A percentile compares a stretch with the other conserved stretches of the same genome.
Evolutionary conservation across 176 grass and related monocot genomes (phyloP).

Genomic region (Paspalum notatum): DNA sequence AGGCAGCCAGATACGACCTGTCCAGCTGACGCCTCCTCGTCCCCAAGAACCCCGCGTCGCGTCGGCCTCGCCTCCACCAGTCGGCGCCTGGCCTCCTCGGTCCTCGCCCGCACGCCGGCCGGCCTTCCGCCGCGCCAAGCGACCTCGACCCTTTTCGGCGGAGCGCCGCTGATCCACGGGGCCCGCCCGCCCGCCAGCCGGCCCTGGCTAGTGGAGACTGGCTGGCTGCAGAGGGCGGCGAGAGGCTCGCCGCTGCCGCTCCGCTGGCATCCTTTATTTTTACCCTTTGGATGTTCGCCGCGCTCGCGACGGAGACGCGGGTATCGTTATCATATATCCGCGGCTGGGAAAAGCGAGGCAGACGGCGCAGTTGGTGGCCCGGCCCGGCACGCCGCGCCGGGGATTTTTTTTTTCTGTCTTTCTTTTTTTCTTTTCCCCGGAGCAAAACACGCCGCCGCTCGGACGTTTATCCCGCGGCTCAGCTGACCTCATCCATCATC

Average conservation of each 20-base stretch:
- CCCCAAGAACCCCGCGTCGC: neutral
- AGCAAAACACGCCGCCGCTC: too few species aligned
- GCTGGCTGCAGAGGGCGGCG: too few species aligned
- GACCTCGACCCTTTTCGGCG: neutral
- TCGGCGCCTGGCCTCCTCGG: neutral
- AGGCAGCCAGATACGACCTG: slow-evolving; percentile 41
- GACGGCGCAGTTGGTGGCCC: too few species aligned
- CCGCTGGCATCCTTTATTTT: too few species aligned
- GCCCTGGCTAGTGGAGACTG: too few species aligned
- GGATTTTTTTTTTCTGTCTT: too few species aligned
- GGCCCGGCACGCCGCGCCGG: too few species aligned
- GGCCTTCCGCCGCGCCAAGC: neutral
- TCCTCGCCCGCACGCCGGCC: neutral
- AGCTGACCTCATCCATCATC: neutral
- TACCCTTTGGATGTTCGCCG: neutral
- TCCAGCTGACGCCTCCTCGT: slow-evolving; percentile 18
- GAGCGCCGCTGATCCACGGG: neutral
- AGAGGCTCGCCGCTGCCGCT: too few species aligned
- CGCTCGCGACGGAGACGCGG: neutral
- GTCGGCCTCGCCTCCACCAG: slow-evolving; percentile 33
- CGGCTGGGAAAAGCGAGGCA: neutral
- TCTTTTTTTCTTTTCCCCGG: too few species aligned
- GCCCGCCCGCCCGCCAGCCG: neutral
- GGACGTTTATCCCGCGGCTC: too few species aligned
- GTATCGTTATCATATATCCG: too few species aligned